Evolutionary conservation across 306 rosid genomes (phyloP), one percentile per base, ranked within the genome.

Genomic region (Gastrolobium bilobum): DNA sequence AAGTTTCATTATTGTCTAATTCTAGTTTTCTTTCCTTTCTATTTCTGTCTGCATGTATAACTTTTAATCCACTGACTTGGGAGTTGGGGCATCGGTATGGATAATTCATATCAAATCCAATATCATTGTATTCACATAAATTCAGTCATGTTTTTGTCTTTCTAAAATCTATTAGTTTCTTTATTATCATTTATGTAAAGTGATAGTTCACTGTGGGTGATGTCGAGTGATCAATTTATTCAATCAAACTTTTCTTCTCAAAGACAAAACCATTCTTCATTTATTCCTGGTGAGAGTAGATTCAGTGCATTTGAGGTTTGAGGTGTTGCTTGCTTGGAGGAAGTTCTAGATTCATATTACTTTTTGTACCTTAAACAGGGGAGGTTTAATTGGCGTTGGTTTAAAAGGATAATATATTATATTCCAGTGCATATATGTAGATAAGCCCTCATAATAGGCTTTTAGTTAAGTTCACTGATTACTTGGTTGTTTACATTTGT

Each of bases 391-490:
- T 69, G 62, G 10, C 64, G 50, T 29, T 65, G 56, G 43, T 65
- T 11, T 59, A 59, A 40, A 68, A 50, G 61, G 67, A 69, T 4
- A 57, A 56, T 44, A 13, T 61, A 44, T 31, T 31, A 14, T 53
- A 33, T 61, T 7, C 52, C 1, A 35, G 38, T 44, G 31, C 62
- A 60, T 65, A 35, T 47, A 71, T n/a, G 48, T 20, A 71, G 64
- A 58, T 76, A 35, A 38, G 26, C 60, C 43, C 60, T 70, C 20
- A 10, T 67, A 73, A 15, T 62, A 69, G 31, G 66, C 59, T 71
- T 73, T 43, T 43, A 52, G 53, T 53, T 53, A 42, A 64, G 58
- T 79, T 64, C 71, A 31, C 76, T 88, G 73, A 88, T 84, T 50
- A 38, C 33, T 78, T 14, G 42, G 26, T 81, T 71, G 69, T 80